These are phyloP conservation scores for Suillus lakei DNA, from an alignment of 768 basidiomycete genomes.

Conservation along the genomic window DNA sequence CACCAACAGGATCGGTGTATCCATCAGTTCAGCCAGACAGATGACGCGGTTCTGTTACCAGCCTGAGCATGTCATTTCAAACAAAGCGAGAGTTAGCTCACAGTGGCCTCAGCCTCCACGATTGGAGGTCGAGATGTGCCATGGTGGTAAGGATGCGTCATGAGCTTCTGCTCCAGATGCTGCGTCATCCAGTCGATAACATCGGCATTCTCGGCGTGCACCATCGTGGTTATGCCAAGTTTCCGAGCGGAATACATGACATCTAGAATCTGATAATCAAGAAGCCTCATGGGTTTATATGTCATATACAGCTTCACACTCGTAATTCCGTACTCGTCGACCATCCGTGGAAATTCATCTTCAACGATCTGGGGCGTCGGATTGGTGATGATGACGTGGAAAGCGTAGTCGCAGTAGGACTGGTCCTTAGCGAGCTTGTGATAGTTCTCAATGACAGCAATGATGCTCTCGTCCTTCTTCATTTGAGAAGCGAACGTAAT, in stretches of 20 bases:
- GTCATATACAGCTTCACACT: constrained; percentile 42
- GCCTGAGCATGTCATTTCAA: neutral
- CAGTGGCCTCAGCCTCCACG: constrained; percentile 23
- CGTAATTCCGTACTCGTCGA: constrained; percentile 38
- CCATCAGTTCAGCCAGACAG: constrained; percentile 22
- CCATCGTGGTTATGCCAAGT: constrained; percentile 22
- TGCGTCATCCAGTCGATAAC: constrained; percentile 25
- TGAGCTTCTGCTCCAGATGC: constrained; percentile 17
- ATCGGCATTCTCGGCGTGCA: constrained; percentile 23
- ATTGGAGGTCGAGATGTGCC: constrained; percentile 22
- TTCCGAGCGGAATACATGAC: constrained; percentile 33
- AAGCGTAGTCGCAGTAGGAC: constrained; percentile 37
- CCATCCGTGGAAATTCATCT: constrained; percentile 36
- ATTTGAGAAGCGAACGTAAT: constrained; percentile 41
- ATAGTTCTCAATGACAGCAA: constrained; percentile 36
- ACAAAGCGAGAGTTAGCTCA: neutral
- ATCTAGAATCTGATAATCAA: constrained; percentile 38
- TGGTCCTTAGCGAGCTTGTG: constrained; percentile 33
- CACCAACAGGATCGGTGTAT: constrained; percentile 22
- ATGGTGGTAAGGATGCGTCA: constrained; percentile 24
- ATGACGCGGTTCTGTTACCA: constrained; percentile 15
- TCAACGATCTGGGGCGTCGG: constrained; percentile 36
- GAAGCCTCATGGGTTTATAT: constrained; percentile 36
- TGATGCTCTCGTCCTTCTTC: constrained; percentile 22
- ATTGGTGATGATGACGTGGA: constrained; percentile 41